Evolutionary conservation across 2,329 filamentous ascomycete species (phyloP).

Genomic region (Phoma sp.): DNA sequence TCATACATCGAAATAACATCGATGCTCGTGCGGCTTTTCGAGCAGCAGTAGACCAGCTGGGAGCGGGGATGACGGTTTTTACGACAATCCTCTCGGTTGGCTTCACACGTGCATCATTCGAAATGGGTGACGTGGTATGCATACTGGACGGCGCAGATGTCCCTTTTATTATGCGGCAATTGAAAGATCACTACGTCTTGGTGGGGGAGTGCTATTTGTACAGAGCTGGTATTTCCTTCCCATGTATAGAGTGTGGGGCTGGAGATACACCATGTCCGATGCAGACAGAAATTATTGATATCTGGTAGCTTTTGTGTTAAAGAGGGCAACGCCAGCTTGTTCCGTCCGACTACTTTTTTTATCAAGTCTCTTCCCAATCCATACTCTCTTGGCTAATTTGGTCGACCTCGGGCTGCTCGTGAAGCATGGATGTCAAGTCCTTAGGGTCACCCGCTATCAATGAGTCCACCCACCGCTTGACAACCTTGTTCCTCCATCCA

Average conservation of each 20-base stretch:
- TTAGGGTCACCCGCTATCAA: not conserved
- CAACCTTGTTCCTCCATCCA: slow-evolving; percentile 1
- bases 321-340: too few species aligned
- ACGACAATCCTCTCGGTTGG: not conserved
- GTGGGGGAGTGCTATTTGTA: slow-evolving; percentile 2
- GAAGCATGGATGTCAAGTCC: not conserved
- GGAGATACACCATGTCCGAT: not conserved
- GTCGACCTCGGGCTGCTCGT: not conserved
- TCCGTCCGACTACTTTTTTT: too few species aligned
- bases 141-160: not conserved
- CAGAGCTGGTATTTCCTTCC: not conserved
- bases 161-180: not conserved
- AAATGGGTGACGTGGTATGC: not conserved
- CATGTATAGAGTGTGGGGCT: slow-evolving; percentile 1
- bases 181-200: not conserved
- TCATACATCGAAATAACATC: too few species aligned
- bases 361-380: not conserved
- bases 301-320: not conserved
- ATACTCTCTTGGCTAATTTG: not conserved
- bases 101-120: not conserved
- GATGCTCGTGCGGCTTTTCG: not conserved
- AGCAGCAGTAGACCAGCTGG: too few species aligned
- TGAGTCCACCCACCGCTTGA: not conserved
- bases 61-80: not conserved
- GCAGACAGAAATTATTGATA: slow-evolving; percentile 6